Evolutionary conservation across 768 basidiomycete genomes (phyloP).

Genomic region (Auricularia sp.): DNA sequence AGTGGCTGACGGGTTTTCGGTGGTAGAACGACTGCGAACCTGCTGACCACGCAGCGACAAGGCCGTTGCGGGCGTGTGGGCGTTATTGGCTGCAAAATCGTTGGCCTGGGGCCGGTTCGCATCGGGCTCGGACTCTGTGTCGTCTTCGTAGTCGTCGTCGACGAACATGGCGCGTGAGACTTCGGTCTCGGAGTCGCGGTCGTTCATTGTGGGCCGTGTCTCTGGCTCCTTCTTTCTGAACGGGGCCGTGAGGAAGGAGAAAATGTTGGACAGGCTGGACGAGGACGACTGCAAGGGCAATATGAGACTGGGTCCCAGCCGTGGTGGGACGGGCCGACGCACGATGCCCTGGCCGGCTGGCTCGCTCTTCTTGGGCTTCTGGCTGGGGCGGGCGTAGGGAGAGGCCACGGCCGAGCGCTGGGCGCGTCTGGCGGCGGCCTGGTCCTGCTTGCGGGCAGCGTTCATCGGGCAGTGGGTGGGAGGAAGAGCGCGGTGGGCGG

Average conservation of each 20-base stretch:
- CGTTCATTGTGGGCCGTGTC: not conserved
- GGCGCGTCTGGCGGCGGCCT: constrained; percentile 25
- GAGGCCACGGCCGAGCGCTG: constrained; percentile 32
- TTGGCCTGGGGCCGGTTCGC: not conserved
- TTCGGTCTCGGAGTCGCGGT: not conserved
- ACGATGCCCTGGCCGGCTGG: constrained; percentile 11
- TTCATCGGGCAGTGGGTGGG: not conserved
- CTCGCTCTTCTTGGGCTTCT: constrained; percentile 39
- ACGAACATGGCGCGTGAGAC: not conserved
- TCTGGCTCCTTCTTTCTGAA: constrained; percentile 27
- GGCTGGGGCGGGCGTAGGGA: constrained; percentile 44
- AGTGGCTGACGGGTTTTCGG: not conserved
- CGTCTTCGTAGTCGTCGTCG: not conserved
- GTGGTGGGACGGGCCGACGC: not conserved
- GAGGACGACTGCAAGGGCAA: constrained; percentile 7
- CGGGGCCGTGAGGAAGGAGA: constrained; percentile 33
- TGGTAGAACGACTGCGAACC: not conserved
- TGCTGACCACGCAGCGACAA: not conserved
- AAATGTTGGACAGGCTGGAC: constrained; percentile 35
- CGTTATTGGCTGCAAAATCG: no score
- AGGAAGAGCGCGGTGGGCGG: not conserved
- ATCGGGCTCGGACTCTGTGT: not conserved
- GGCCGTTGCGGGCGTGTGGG: not conserved
- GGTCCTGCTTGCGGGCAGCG: not conserved
- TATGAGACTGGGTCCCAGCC: not conserved